phyloP scores from a whole-genome alignment of 306 rosid genomes.

The Cicer cuneatum region DNA sequence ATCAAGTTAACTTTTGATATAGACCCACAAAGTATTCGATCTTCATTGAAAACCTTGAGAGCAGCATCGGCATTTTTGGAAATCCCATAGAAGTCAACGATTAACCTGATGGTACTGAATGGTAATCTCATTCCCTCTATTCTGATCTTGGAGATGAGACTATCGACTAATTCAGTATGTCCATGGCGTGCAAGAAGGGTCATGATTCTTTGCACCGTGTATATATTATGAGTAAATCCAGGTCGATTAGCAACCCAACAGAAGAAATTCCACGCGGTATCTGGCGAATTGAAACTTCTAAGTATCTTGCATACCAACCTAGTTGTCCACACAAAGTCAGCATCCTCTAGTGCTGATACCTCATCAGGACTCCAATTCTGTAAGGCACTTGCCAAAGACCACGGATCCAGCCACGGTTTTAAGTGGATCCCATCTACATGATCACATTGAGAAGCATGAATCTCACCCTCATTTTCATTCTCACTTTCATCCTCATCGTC shows the following conservation, averaged over 20 bases:
- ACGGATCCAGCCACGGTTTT: slow-evolving; percentile 84
- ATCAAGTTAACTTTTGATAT: slow-evolving; percentile 64
- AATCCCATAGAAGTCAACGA: slow-evolving; percentile 78
- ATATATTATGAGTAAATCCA: slow-evolving; percentile 77
- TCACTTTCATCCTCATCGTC: slow-evolving; percentile 44
- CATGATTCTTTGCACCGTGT: slow-evolving; percentile 78
- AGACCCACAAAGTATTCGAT: slow-evolving; percentile 63
- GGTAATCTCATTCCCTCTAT: slow-evolving; percentile 77
- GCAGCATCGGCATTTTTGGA: slow-evolving; percentile 84
- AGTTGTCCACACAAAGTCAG: slow-evolving; percentile 79
- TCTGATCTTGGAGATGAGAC: slow-evolving; percentile 67
- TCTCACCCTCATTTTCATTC: not conserved
- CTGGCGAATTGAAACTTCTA: slow-evolving; percentile 66
- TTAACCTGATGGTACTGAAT: slow-evolving; percentile 70
- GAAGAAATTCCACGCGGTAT: slow-evolving; percentile 84
- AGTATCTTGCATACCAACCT: slow-evolving; percentile 78
- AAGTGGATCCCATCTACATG: slow-evolving; percentile 47
- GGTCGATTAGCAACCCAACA: slow-evolving; percentile 78
- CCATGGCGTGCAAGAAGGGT: slow-evolving; percentile 74
- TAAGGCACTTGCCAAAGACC: slow-evolving; percentile 72
- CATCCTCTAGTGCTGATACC: slow-evolving; percentile 68
- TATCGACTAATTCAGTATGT: slow-evolving; percentile 63
- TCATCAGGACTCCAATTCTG: slow-evolving; percentile 69
- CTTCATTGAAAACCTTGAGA: slow-evolving; percentile 66
- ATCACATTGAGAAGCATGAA: slow-evolving; percentile 39